Conservation (phyloP, 257 asterid genomes). For the Penstemon eatonii region DNA sequence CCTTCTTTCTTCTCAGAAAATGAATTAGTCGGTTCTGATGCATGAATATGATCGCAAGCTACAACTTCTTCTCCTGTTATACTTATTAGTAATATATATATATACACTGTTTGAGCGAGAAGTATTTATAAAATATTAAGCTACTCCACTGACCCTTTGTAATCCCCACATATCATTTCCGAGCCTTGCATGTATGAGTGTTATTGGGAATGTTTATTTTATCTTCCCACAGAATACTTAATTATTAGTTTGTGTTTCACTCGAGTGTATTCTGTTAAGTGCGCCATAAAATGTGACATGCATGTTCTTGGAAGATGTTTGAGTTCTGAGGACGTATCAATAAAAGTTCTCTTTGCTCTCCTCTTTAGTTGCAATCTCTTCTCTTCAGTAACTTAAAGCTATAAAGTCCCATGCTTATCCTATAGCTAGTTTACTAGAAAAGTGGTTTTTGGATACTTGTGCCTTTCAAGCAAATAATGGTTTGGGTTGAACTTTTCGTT, state of each 20-base stretch:
- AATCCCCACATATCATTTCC: background rate
- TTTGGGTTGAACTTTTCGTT: background rate
- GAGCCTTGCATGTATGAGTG: background rate
- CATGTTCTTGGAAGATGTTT: background rate
- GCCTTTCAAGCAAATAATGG: background rate
- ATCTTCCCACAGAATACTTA: conserved; percentile 12
- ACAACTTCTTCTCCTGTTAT: too few species aligned
- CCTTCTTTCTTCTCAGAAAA: background rate
- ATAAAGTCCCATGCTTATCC: background rate
- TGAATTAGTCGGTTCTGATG: background rate
- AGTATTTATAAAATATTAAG: background rate
- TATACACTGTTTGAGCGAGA: background rate
- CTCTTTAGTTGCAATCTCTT: background rate
- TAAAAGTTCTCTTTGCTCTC: background rate
- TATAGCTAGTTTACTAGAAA: background rate
- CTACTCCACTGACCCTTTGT: background rate
- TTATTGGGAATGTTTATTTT: background rate
- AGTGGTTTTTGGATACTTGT: background rate
- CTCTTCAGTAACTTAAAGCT: background rate
- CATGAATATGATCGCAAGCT: too few species aligned
- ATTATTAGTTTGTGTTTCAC: conserved; percentile 5
- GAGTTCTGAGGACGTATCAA: background rate
- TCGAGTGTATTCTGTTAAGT: background rate
- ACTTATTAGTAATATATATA: too few species aligned
- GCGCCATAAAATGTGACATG: background rate